phyloP scores from a whole-genome alignment of 1,284 basidiomycete species.

The Rhizoctonia solani region DNA sequence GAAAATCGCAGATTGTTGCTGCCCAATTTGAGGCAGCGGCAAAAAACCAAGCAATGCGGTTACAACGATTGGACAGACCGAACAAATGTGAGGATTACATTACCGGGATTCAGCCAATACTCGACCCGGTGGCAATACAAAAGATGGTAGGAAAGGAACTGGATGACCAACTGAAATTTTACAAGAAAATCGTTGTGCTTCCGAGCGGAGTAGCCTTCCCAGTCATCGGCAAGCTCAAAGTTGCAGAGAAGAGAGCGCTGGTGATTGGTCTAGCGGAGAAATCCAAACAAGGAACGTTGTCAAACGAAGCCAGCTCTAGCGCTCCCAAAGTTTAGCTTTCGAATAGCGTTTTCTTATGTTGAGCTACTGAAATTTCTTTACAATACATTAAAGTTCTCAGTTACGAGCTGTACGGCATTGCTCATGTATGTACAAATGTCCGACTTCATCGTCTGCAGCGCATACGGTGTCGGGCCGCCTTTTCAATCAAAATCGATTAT shows the following conservation, averaged over 20 bases:
- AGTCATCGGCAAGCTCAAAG: not conserved
- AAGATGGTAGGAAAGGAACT: conserved; percentile 3
- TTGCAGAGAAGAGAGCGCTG: not conserved
- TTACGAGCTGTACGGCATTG: not conserved
- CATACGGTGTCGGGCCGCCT: not conserved
- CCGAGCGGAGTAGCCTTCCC: not conserved
- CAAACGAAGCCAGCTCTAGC: not conserved
- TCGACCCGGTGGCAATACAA: not conserved
- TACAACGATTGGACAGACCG: not conserved
- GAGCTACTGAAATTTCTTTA: not conserved
- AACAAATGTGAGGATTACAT: not conserved
- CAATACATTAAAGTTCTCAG: not conserved
- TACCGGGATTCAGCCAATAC: not conserved
- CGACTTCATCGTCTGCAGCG: not conserved
- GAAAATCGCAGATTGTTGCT: not conserved
- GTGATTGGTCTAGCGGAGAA: not conserved
- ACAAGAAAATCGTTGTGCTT: not conserved
- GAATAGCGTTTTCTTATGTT: not conserved
- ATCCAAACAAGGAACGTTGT: not conserved
- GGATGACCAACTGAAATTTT: conserved; percentile 2
- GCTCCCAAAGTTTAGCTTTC: not conserved
- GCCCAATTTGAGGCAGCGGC: not conserved
- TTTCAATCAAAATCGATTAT: conserved; percentile 13
- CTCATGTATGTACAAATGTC: not conserved
- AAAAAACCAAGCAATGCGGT: not conserved